These are phyloP conservation scores for Antitrichia curtipendula DNA, from an alignment of 225 moss, liverwort and hornwort genomes.

Conservation along the genomic window DNA sequence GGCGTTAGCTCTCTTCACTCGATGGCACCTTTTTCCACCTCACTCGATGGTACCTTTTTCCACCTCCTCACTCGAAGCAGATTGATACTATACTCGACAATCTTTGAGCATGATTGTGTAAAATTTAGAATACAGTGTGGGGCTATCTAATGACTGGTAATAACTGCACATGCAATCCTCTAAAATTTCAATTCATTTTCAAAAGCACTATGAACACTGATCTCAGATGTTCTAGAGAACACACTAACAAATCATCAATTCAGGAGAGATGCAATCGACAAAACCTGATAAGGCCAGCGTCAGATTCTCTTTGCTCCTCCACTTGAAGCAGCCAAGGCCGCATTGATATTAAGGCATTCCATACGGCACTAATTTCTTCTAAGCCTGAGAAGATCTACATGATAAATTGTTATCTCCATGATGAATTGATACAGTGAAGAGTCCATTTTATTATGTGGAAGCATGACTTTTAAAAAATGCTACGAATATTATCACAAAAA, in stretches of 20 bases:
- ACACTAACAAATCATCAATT: background rate
- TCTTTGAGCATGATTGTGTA: background rate
- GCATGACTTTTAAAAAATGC: conserved; percentile 24
- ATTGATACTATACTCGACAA: background rate
- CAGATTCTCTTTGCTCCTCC: background rate
- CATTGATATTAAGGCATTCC: background rate
- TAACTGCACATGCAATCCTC: background rate
- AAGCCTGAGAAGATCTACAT: background rate
- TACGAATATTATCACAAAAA: conserved; percentile 29
- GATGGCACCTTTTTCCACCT: background rate
- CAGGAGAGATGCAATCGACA: background rate
- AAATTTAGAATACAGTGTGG: background rate
- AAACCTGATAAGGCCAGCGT: background rate
- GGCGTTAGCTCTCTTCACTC: background rate
- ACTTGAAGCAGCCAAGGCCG: background rate
- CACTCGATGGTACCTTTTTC: background rate
- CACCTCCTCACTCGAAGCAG: background rate
- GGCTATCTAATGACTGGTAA: background rate
- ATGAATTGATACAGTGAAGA: background rate
- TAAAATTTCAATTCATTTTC: background rate
- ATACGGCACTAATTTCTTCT: background rate
- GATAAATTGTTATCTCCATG: background rate
- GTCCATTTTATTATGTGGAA: background rate
- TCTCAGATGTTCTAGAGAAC: background rate
- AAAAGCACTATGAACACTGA: background rate